Conservation (phyloP, 2,329 filamentous ascomycete species). For the Stemphylium beticola region DNA sequence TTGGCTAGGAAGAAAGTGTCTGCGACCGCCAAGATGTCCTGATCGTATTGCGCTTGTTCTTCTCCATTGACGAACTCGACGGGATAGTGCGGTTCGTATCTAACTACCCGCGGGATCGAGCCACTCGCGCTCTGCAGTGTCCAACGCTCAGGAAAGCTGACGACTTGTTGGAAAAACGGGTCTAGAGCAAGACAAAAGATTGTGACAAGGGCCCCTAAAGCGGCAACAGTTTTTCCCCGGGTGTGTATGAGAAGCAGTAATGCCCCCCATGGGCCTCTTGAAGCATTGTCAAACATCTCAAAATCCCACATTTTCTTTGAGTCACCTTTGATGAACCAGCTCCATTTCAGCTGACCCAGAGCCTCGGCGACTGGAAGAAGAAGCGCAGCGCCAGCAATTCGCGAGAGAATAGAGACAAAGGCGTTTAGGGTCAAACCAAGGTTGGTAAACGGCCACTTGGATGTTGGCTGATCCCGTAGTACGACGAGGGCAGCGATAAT, state of each 20-base stretch:
- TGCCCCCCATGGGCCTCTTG: conserved; percentile 35
- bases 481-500: conserved; percentile 23
- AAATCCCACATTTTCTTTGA: conserved; percentile 45
- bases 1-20: conserved; percentile 30
- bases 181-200: conserved; percentile 29
- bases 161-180: conserved; percentile 44
- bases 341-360: conserved; percentile 46
- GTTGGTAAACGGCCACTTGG: conserved; percentile 15
- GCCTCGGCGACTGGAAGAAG: conserved; percentile 39
- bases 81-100: conserved; percentile 12
- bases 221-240: conserved; percentile 27
- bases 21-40: no score
- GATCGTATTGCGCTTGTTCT: no score
- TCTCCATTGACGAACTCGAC: no score
- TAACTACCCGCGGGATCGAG: conserved; percentile 13
- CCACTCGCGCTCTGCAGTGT: conserved; percentile 12
- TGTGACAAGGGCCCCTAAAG: conserved; percentile 32
- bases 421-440: conserved; percentile 34
- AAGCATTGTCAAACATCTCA: conserved; percentile 46
- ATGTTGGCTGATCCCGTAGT: conserved; percentile 8
- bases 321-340: conserved; percentile 39
- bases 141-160: conserved; percentile 33
- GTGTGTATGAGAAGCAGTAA: conserved; percentile 25
- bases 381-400: conserved; percentile 37
- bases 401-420: conserved; percentile 34